Evolutionary conservation across 2,329 filamentous ascomycete genomes (phyloP).

Genomic region (Ilyonectria sp.): DNA sequence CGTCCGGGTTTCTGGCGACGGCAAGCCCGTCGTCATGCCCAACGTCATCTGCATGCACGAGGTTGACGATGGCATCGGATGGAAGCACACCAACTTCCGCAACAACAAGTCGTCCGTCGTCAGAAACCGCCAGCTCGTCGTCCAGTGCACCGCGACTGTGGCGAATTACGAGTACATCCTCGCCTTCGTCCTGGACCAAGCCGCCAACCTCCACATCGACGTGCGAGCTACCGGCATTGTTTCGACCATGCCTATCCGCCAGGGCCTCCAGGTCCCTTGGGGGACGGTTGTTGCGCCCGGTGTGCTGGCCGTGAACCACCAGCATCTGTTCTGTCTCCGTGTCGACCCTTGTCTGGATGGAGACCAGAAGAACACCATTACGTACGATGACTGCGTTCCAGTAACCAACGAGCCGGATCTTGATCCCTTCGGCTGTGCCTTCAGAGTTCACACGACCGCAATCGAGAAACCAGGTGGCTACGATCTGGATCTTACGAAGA

Average conservation of each 20-base stretch:
- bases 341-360: constrained; percentile 75
- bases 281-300: constrained; percentile 73
- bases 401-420: constrained; percentile 50
- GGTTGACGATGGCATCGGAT: constrained; percentile 64
- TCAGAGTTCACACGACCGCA: constrained; percentile 57
- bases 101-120: constrained; percentile 68
- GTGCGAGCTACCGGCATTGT: constrained; percentile 57
- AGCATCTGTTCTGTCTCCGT: constrained; percentile 74
- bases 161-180: constrained; percentile 71
- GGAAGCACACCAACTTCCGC: constrained; percentile 73
- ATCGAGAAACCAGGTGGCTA: constrained; percentile 60
- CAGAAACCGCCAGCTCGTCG: constrained; percentile 66
- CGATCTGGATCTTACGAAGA: constrained; percentile 62
- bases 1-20: constrained; percentile 57
- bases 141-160: constrained; percentile 72
- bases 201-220: constrained; percentile 55
- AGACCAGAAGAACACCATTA: constrained; percentile 59
- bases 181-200: constrained; percentile 63
- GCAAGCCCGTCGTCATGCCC: constrained; percentile 78
- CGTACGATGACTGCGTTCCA: constrained; percentile 31
- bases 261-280: constrained; percentile 66
- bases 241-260: constrained; percentile 60
- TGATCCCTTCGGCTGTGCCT: constrained; percentile 67
- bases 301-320: constrained; percentile 74
- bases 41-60: constrained; percentile 55